Evolutionary conservation across 495 filamentous ascomycete genomes (phyloP), one percentile per base, ranked within the genome.

Genomic region (Chaetomium cochliodes): DNA sequence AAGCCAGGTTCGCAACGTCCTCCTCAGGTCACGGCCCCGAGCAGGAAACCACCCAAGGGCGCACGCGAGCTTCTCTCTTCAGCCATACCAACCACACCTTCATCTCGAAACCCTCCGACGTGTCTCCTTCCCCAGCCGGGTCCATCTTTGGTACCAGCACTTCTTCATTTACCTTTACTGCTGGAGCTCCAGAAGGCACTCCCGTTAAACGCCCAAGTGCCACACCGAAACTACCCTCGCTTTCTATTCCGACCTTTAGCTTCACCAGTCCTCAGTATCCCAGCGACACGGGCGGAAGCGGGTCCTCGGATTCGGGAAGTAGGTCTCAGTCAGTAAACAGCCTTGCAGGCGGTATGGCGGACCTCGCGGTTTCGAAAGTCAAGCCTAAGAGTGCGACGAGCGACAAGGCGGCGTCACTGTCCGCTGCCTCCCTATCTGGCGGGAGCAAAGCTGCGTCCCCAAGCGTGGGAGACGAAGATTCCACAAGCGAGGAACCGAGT

Each of bases 31-130:
- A 44, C 39, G 16, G 44, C 16, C 44, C 59, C 1, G 22, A 33
- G 5, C 50, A 30, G 51, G 25, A 47, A 46, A 18, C 5, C 8
- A 46, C 22, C 11, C 42, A 13, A 28, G 37, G 12, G 6, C 37
- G 9, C 37, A 62, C n/a, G 5, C 49, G 15, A 23, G 1, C 50
- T 39, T 58, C 65, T 9, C 41, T 68, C n/a, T 68, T 68, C 66
- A 58, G 28, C 5, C 44, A 64, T 13, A 52, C 47, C 37, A 67
- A 67, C 42, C 41, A 57, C n/a, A 67, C 65, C 5, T 64, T 64
- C 65, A 50, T 67, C 61, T 65, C 62, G 26, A 64, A 68, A 23
- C 62, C 66, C 12, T 42, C 51, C 3, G 57, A 60, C 26, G 25
- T 47, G 20, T 2, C 52, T 44, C 18, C 46, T 12, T 26, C 55